Evolutionary conservation across 495 filamentous ascomycete genomes (phyloP).

Genomic region (Amphirosellinia nigrospora): DNA sequence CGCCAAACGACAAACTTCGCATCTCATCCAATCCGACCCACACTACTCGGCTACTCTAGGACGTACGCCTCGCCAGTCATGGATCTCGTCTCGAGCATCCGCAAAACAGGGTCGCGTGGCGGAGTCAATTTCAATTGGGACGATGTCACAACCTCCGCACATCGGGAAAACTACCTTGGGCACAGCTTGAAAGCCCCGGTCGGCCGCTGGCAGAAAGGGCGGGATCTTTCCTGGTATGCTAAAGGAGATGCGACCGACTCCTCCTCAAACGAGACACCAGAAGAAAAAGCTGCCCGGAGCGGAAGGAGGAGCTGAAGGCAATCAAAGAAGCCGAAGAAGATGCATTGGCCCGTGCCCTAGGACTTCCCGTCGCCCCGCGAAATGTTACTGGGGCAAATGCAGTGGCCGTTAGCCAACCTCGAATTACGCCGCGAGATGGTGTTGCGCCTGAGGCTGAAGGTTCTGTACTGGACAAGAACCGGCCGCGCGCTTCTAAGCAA

Average conservation of each 20-base stretch:
- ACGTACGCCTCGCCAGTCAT: slow-evolving; percentile 52
- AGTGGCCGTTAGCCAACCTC: slow-evolving; percentile 41
- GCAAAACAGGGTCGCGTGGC: slow-evolving; percentile 92
- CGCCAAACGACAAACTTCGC: background rate
- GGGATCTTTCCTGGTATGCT: slow-evolving; percentile 88
- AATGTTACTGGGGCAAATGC: slow-evolving; percentile 57
- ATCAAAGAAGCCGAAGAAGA: slow-evolving; percentile 95
- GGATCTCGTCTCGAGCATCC: slow-evolving; percentile 92
- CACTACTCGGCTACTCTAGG: background rate
- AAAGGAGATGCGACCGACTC: slow-evolving; percentile 63
- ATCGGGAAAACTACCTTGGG: slow-evolving; percentile 97
- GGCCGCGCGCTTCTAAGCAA: slow-evolving; percentile 31
- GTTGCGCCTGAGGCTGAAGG: slow-evolving; percentile 22
- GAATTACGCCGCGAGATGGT: slow-evolving; percentile 12
- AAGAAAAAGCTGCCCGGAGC: slow-evolving; percentile 67
- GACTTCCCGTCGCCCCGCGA: slow-evolving; percentile 69
- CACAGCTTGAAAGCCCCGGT: slow-evolving; percentile 96
- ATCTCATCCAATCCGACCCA: background rate
- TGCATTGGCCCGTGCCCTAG: slow-evolving; percentile 80
- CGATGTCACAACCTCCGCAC: slow-evolving; percentile 82
- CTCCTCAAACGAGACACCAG: slow-evolving; percentile 59
- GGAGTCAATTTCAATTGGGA: slow-evolving; percentile 97
- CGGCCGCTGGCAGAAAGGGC: slow-evolving; percentile 92
- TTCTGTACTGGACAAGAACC: slow-evolving; percentile 28
- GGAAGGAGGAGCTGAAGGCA: slow-evolving; percentile 76